phyloP scores from a whole-genome alignment of 73 alveolate species.

The Effrenium voratum region DNA sequence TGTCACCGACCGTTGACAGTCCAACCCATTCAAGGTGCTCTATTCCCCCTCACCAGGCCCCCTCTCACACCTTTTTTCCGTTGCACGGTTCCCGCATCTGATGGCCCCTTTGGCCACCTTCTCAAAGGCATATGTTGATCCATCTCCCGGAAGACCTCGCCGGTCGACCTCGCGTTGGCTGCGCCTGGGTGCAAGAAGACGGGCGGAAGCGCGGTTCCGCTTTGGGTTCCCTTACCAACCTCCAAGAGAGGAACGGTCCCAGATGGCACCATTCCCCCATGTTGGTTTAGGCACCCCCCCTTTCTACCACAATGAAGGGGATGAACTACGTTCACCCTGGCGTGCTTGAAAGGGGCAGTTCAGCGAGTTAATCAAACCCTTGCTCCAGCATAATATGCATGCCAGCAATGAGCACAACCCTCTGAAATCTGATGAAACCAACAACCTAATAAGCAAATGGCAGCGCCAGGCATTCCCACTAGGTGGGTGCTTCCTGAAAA shows the following conservation, averaged over 20 bases:
- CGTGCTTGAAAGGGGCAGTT: neutral
- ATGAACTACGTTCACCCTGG: no score
- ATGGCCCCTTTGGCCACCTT: no score
- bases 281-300: neutral
- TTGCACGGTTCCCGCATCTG: no score
- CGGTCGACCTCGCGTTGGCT: no score
- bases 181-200: neutral
- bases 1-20: no score
- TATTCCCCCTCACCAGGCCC: no score
- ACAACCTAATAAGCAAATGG: neutral
- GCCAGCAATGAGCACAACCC: neutral
- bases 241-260: neutral
- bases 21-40: no score
- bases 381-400: neutral
- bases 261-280: neutral
- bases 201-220: neutral
- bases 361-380: neutral
- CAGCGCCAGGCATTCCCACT: no score
- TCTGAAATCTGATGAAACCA: neutral
- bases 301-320: neutral
- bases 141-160: no score
- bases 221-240: neutral
- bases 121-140: no score
- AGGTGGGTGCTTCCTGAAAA: neutral
- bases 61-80: no score